Evolutionary conservation across 176 grass and related monocot species (phyloP), one percentile per base, ranked within the genome.

Genomic region (Panicum miliaceum): DNA sequence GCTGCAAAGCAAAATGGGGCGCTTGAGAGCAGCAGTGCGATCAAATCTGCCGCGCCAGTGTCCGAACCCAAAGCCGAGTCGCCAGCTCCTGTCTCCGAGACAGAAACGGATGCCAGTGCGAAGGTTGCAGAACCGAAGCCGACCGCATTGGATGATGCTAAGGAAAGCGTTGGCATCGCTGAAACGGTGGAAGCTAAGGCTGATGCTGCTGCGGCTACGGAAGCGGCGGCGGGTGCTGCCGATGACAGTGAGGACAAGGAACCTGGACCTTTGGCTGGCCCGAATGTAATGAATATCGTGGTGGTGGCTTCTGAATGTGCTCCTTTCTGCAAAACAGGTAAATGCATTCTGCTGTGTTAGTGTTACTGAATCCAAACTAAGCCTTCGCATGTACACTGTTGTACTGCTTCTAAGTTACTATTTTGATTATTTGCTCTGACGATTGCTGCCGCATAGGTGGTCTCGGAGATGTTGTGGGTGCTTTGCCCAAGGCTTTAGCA

Each of bases 401-500:
- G 12, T 48, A 48, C 22, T 62, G 41, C 1, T 53, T 41, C 27
- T 50, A 41, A 61, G 73, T 7, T 50, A 3, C 23, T 58, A 10
- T 7, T 65, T 8, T 53, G 8, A 64, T 81, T 85, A 69, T 76
- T 92, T 37, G 20, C 34, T 45, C 16, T 65, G 52, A 90, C 26
- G 1, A 18, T 19, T 22, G 26, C n/a, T 80, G 47, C 78, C 18
- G 63, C 81, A 67, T 58, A 98, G 96, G 96, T 81, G 96, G 96
- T 41, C 96, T 98, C 73, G 95, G 92, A 88, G 95, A 98, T 88
- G 95, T 98, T 51, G 95, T 73, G 54, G 89, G 92, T 84, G 90
- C 95, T 88, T 81, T 98, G 81, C 95, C 90, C 20, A 98, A 98
- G 90, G 95, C 95, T 88, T 84, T 98, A 88, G 95, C 95, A 6